Evolutionary conservation across 176 grass and related monocot species (phyloP), one percentile per base, ranked within the genome.

Genomic region (Zizania latifolia): DNA sequence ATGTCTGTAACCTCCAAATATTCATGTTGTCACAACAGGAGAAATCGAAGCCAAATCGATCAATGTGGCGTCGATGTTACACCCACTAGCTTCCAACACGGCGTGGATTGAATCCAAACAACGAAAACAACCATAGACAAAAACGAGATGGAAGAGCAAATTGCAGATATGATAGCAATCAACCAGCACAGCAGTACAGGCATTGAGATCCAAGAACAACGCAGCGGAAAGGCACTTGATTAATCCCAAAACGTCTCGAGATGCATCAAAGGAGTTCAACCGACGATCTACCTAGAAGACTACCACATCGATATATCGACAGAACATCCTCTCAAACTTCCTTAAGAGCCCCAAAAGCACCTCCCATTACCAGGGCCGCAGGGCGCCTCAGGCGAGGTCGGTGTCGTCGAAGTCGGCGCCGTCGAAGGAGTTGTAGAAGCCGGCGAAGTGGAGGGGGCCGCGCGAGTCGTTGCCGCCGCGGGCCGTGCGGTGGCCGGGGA

Each of bases 401-500:
- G 40, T 22, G 61, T 87, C 85, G 85, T 87, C 85, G 61, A 87
- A 87, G 74, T 87, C 80, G n/a, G 85, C 85, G 53, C 68, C 85
- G 68, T 87, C 85, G 68, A 83, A 87, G 68, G 40, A 29, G 80
- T 87, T 87, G 85, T 35, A 87, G 80, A 87, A 87, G 26, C 41
- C 74, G 40, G 51, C 4, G 68, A 79, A 87, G 61, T 4, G 32
- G 61, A 83, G 80, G 26, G 85, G 74, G 4, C 61, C 85, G 26
- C 85, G 61, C 0, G 4, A 2, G 16, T 68, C 70, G 58, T 4
- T 62, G 16, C 4, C 40, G 32, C 54, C 32, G 14, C 7, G 53
- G 17, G 16, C 32, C 10, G 55, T 6, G 85, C 79, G 67, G 79
- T 44, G 66, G 65, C 39, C 27, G 19, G 48, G 10, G 73, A 67